Conservation (phyloP, 352 stramenopile species). For the Phytophthora lateralis region DNA sequence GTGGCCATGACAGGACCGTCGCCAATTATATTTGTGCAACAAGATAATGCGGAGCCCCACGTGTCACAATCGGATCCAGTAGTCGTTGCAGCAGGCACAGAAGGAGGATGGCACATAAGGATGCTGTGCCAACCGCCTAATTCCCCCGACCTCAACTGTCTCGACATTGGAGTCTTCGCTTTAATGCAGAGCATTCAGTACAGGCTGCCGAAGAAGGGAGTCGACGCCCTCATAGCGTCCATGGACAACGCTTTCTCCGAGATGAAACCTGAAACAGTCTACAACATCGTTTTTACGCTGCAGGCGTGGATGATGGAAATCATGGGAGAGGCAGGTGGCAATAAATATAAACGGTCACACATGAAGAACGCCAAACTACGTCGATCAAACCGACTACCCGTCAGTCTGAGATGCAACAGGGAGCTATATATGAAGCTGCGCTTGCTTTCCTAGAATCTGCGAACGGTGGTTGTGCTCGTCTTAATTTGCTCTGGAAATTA, state of each 20-base stretch:
- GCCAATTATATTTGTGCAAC: conserved; percentile 24
- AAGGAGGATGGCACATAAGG: conserved; percentile 28
- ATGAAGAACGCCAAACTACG: too few species aligned
- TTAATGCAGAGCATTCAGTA: not conserved
- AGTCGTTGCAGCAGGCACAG: conserved; percentile 6
- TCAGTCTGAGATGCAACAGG: too few species aligned
- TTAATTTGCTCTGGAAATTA: too few species aligned
- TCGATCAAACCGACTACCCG: too few species aligned
- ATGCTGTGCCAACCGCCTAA: conserved; percentile 21
- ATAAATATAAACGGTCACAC: too few species aligned
- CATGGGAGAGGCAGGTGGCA: too few species aligned
- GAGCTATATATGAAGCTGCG: too few species aligned
- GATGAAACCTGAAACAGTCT: not conserved
- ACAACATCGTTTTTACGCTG: too few species aligned
- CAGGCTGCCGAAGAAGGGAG: not conserved
- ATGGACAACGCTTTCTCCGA: not conserved
- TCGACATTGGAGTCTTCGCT: not conserved
- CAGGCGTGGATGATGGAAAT: too few species aligned
- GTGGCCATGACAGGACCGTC: conserved; percentile 13
- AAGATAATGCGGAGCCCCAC: conserved; percentile 33
- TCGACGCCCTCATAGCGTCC: not conserved
- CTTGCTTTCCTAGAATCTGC: too few species aligned
- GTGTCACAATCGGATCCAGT: conserved; percentile 11
- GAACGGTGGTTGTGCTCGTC: too few species aligned
- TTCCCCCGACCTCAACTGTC: conserved; percentile 25